These are phyloP conservation scores for Arabis alpina DNA, from an alignment of 345 rosid genomes.

Conservation along the genomic window DNA sequence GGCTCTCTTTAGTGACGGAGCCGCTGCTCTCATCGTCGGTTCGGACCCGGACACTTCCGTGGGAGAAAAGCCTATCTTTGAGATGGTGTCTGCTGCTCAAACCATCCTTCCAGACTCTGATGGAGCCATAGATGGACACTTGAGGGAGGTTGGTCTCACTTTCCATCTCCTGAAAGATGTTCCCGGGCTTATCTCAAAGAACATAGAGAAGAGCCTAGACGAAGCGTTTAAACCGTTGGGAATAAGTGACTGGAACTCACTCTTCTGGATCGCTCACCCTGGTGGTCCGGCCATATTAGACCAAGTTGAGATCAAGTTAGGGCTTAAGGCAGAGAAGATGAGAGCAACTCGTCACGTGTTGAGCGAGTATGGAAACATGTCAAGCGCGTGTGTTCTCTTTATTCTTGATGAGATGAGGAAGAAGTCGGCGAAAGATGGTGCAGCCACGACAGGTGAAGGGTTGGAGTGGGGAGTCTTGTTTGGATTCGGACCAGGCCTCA, in stretches of 20 bases:
- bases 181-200: slow-evolving; percentile 71
- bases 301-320: slow-evolving; percentile 61
- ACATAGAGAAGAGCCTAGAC: slow-evolving; percentile 63
- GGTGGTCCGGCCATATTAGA: slow-evolving; percentile 77
- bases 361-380: slow-evolving; percentile 80
- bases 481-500: slow-evolving; percentile 89
- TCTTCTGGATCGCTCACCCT: slow-evolving; percentile 83
- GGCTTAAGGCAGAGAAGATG: slow-evolving; percentile 57
- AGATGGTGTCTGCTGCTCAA: slow-evolving; percentile 69
- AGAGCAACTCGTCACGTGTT: slow-evolving; percentile 64
- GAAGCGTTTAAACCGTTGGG: slow-evolving; percentile 79
- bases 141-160: slow-evolving; percentile 72
- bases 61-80: slow-evolving; percentile 63
- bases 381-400: slow-evolving; percentile 80
- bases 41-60: slow-evolving; percentile 54
- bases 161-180: slow-evolving; percentile 70
- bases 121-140: slow-evolving; percentile 71
- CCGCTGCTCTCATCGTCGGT: slow-evolving; percentile 70
- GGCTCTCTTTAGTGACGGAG: slow-evolving; percentile 73
- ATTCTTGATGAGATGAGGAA: slow-evolving; percentile 81
- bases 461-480: slow-evolving; percentile 84
- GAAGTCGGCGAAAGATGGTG: slow-evolving; percentile 58
- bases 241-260: slow-evolving; percentile 75
- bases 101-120: slow-evolving; percentile 77
- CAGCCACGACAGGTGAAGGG: slow-evolving; percentile 74